A percentile compares a stretch with the other conserved stretches of the same genome.
Conservation (phyloP, 2,329 filamentous ascomycete genomes). For the Gnomoniopsis smithogilvyi region DNA sequence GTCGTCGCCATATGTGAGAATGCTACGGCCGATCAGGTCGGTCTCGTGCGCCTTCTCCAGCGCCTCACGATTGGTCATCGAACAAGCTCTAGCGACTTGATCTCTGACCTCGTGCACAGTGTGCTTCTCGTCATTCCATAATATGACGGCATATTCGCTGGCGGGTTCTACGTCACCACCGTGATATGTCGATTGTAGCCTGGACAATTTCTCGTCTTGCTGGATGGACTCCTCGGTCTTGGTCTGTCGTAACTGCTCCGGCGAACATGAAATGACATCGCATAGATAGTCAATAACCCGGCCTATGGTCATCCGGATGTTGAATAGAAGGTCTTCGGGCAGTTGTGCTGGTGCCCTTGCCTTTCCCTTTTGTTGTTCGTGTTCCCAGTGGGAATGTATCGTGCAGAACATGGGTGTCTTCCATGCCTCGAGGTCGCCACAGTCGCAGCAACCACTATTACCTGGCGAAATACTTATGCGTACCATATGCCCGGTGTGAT, state of each 20-base stretch:
- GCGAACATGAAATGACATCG: slow-evolving; percentile 96
- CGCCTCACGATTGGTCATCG: slow-evolving; percentile 66
- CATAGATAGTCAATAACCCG: slow-evolving; percentile 90
- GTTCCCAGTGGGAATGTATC: slow-evolving; percentile 74
- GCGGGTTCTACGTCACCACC: slow-evolving; percentile 62
- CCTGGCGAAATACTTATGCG: slow-evolving; percentile 83
- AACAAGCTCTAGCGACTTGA: slow-evolving; percentile 87
- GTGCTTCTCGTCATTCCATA: slow-evolving; percentile 99
- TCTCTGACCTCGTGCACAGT: slow-evolving; percentile 87
- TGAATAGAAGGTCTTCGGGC: slow-evolving; percentile 71
- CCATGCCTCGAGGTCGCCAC: slow-evolving; percentile 95
- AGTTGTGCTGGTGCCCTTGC: slow-evolving; percentile 55
- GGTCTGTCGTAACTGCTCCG: slow-evolving; percentile 83
- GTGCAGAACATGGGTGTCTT: slow-evolving; percentile 82
- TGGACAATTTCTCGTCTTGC: slow-evolving; percentile 76
- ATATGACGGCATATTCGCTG: slow-evolving; percentile 75
- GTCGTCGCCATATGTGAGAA: slow-evolving; percentile 73
- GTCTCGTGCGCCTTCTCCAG: slow-evolving; percentile 79
- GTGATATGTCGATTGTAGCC: slow-evolving; percentile 74
- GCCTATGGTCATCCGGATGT: slow-evolving; percentile 81
- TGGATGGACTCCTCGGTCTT: slow-evolving; percentile 81
- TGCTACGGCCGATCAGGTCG: slow-evolving; percentile 81
- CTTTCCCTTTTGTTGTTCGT: slow-evolving; percentile 55
- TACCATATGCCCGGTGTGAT: slow-evolving; percentile 91
- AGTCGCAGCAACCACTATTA: slow-evolving; percentile 96